These are phyloP conservation scores for Pichia scutulata DNA, from an alignment of 805 yeast genomes.

Conservation along the genomic window DNA sequence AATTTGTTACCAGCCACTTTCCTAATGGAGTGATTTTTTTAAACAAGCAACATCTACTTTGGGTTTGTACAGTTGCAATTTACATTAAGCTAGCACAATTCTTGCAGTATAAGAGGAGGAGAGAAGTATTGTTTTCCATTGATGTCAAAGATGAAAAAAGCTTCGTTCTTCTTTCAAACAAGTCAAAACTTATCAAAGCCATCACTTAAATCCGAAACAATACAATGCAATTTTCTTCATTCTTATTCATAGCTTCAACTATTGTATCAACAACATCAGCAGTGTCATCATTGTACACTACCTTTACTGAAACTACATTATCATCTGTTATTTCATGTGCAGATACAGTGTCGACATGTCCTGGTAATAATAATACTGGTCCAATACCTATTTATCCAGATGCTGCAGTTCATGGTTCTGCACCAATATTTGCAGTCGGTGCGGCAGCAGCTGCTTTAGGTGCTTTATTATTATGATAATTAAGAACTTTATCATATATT, in stretches of 20 bases:
- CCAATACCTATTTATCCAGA: background rate
- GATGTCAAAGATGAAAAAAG: background rate
- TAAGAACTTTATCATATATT: too few relatives aligned
- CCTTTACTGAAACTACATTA: background rate
- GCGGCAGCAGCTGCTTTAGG: background rate
- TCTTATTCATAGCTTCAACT: background rate
- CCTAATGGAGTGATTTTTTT: background rate
- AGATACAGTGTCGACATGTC: background rate
- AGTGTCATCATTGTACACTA: background rate
- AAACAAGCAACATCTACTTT: background rate
- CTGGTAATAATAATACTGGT: background rate
- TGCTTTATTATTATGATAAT: background rate
- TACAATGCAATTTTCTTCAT: background rate
- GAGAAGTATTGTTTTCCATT: background rate
- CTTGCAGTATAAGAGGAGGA: background rate
- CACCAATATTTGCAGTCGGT: background rate
- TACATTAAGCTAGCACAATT: background rate
- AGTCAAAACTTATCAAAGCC: too few relatives aligned
- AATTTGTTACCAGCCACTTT: background rate
- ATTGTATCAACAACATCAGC: background rate
- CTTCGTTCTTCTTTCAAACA: background rate
- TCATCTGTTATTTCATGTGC: too few relatives aligned
- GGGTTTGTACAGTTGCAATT: background rate
- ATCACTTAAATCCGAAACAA: too few relatives aligned
- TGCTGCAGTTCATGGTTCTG: background rate